These are phyloP conservation scores for Chaetoceros tenuissimus DNA, from an alignment of 108 stramenopile genomes.

Conservation along the genomic window DNA sequence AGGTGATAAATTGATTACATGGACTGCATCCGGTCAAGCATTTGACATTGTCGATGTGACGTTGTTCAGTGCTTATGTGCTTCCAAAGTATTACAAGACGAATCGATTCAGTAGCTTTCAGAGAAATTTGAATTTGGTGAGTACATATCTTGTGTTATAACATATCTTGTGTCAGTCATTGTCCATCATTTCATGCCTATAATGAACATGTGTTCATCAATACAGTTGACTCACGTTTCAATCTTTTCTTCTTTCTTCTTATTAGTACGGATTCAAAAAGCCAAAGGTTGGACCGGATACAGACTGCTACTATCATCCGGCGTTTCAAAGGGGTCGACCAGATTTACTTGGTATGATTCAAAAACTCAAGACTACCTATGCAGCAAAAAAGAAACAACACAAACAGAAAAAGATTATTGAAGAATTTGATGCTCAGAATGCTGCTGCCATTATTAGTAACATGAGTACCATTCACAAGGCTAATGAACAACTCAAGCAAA, in stretches of 20 bases:
- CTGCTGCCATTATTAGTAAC: too few relatives aligned
- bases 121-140: conserved; percentile 85
- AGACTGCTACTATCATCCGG: conserved; percentile 65
- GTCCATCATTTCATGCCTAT: background rate
- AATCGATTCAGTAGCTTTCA: conserved; percentile 87
- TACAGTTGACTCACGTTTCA: background rate
- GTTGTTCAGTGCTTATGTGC: conserved; percentile 51
- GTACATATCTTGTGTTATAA: conserved; percentile 8
- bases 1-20: conserved; percentile 32
- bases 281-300: conserved; percentile 61
- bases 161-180: background rate
- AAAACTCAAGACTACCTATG: conserved; percentile 34
- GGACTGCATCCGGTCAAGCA: conserved; percentile 65
- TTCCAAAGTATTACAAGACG: conserved; percentile 85
- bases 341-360: conserved; percentile 40
- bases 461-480: too few relatives aligned
- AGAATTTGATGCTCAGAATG: too few relatives aligned
- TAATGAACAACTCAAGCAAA: too few relatives aligned
- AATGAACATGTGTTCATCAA: background rate
- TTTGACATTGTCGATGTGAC: conserved; percentile 69
- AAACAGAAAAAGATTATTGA: too few relatives aligned
- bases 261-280: conserved; percentile 79
- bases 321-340: conserved; percentile 44
- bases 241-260: conserved; percentile 3
- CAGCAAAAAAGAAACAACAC: too few relatives aligned